Percentiles rank a stretch among this genome's conserved stretches.
These are phyloP conservation scores for Neurospora sp. DNA, from an alignment of 495 filamentous ascomycete genomes.

Conservation along the genomic window DNA sequence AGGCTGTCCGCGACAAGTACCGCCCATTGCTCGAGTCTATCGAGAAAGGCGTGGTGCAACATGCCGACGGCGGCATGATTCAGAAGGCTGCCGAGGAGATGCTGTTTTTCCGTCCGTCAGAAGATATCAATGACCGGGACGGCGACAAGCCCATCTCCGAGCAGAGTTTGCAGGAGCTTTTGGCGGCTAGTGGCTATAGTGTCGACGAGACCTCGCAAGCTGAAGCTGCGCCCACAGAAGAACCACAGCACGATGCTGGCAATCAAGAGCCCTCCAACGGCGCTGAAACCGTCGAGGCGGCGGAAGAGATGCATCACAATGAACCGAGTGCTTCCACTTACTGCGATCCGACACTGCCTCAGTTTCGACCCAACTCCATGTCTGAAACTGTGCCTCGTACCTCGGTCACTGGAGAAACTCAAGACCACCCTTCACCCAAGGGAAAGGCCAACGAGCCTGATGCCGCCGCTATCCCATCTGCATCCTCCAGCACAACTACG, in stretches of 20 bases:
- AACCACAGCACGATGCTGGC: slow-evolving; percentile 6
- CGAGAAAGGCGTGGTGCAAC: slow-evolving; percentile 15
- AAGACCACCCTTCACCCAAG: neutral
- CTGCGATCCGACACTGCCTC: slow-evolving; percentile 61
- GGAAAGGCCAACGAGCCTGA: slow-evolving; percentile 7
- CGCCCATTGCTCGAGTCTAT: slow-evolving; percentile 37
- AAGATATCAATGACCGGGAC: slow-evolving; percentile 1
- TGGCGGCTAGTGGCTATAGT: slow-evolving; percentile 41
- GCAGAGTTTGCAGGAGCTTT: slow-evolving; percentile 38
- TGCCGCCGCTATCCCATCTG: neutral
- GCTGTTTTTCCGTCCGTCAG: neutral
- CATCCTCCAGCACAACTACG: neutral
- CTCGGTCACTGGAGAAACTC: neutral
- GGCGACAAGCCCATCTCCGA: slow-evolving; percentile 16
- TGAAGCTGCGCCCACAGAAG: neutral
- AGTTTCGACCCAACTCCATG: slow-evolving; percentile 39
- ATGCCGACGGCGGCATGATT: neutral
- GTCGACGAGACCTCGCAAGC: slow-evolving; percentile 12
- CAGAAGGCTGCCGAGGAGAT: neutral
- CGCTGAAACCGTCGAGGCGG: slow-evolving; percentile 9
- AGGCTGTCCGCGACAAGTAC: slow-evolving; percentile 48
- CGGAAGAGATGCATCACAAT: slow-evolving; percentile 2
- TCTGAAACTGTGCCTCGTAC: slow-evolving; percentile 11
- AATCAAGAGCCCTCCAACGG: neutral
- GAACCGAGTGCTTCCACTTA: slow-evolving; percentile 9